Conservation (phyloP, 495 filamentous ascomycete species). For the Ascodesmis nigricans region DNA sequence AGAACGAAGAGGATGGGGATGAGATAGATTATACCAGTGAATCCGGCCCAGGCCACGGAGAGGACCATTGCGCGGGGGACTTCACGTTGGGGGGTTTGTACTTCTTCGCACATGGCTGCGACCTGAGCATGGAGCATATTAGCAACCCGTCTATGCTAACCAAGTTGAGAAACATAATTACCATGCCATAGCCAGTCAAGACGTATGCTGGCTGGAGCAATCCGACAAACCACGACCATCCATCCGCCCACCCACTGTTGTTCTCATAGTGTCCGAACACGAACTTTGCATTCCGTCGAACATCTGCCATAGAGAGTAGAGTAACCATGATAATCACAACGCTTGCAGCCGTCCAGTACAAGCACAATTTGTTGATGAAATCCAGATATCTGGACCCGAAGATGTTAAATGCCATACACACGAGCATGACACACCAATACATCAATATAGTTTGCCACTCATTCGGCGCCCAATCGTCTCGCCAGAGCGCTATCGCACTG, state of each 20-base stretch:
- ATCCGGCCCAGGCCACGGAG: constrained; percentile 34
- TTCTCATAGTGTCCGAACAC: constrained; percentile 42
- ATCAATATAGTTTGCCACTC: constrained; percentile 40
- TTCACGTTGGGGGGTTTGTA: constrained; percentile 33
- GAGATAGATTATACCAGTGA: constrained; percentile 37
- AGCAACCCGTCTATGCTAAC: background rate
- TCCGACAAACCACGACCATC: constrained; percentile 33
- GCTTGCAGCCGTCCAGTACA: constrained; percentile 38
- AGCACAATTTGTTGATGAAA: constrained; percentile 44
- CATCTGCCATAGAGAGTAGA: constrained; percentile 35
- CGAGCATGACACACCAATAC: constrained; percentile 41
- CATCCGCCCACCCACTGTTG: constrained; percentile 32
- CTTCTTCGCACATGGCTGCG: constrained; percentile 34
- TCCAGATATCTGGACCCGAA: constrained; percentile 36
- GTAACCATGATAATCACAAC: constrained; percentile 39
- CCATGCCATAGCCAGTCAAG: constrained; percentile 38
- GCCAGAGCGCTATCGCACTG: constrained; percentile 37
- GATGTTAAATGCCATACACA: constrained; percentile 36
- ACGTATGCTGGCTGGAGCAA: constrained; percentile 34
- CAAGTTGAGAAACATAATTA: background rate
- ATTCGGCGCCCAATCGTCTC: constrained; percentile 38
- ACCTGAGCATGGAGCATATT: constrained; percentile 11
- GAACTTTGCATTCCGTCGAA: constrained; percentile 30
- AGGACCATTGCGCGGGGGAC: constrained; percentile 38
- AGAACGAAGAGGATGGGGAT: constrained; percentile 43